A percentile compares a stretch with the other conserved stretches of the same genome.
These are phyloP conservation scores for Linum trigynum DNA, from an alignment of 345 rosid genomes.

Conservation along the genomic window DNA sequence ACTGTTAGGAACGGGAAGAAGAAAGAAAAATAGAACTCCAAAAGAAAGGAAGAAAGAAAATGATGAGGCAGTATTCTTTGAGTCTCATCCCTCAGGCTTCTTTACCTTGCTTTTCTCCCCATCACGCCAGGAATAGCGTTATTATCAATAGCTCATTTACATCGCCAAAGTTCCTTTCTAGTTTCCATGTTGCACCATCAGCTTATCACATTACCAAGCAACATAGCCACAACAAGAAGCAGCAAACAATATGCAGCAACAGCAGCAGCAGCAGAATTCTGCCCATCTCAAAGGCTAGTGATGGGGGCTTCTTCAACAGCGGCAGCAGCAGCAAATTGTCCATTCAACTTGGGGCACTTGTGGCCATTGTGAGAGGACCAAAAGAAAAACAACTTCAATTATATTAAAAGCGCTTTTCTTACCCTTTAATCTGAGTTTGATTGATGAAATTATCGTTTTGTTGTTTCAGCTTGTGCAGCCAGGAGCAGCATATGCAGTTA, in stretches of 20 bases:
- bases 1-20: neutral
- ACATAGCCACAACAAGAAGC: constrained; percentile 18
- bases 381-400: neutral
- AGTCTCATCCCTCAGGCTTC: neutral
- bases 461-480: constrained; percentile 53
- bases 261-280: constrained; percentile 16
- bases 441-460: neutral
- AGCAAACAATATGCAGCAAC: constrained; percentile 7
- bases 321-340: constrained; percentile 36
- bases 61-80: neutral
- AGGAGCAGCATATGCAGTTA: constrained; percentile 43
- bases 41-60: neutral
- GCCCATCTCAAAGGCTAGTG: constrained; percentile 5
- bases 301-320: constrained; percentile 17
- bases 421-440: neutral
- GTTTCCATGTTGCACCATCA: neutral
- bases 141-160: neutral
- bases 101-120: neutral
- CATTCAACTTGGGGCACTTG: constrained; percentile 45
- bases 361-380: constrained; percentile 34
- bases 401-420: neutral
- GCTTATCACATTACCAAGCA: neutral
- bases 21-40: neutral
- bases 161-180: neutral
- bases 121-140: neutral